Evolutionary conservation across 2,329 filamentous ascomycete genomes (phyloP).

Genomic region (Truncatella angustata): DNA sequence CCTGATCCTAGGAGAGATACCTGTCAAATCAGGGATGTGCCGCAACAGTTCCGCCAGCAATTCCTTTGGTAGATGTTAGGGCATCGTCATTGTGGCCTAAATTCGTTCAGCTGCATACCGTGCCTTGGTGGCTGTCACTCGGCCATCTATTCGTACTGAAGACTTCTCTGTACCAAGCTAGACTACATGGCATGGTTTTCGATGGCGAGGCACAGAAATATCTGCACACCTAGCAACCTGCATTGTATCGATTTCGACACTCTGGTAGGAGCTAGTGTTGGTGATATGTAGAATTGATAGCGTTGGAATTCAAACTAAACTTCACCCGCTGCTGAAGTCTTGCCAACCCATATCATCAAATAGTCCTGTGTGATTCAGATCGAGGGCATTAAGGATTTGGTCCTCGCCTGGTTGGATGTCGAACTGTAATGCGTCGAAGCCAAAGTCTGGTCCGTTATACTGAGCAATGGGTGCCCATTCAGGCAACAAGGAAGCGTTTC

Average conservation of each 20-base stretch:
- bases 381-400: not conserved
- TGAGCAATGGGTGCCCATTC: constrained; percentile 2
- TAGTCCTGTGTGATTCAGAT: not conserved
- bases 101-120: not conserved
- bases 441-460: constrained; percentile 13
- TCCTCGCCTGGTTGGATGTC: not conserved
- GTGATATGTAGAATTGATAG: too few relatives aligned
- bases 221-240: too few relatives aligned
- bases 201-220: too few relatives aligned
- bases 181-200: too few relatives aligned
- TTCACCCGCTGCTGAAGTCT: not conserved
- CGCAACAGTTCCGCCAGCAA: constrained; percentile 8
- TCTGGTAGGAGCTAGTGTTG: too few relatives aligned
- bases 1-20: not conserved
- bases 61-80: constrained; percentile 13
- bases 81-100: too few relatives aligned
- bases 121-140: too few relatives aligned
- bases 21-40: not conserved
- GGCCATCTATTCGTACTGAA: too few relatives aligned
- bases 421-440: constrained; percentile 11
- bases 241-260: too few relatives aligned
- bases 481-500: not conserved
- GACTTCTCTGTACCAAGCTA: too few relatives aligned
- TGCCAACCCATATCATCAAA: not conserved
- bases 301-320: too few relatives aligned